Evolutionary conservation across 768 basidiomycete species (phyloP).

Genomic region (Mycena galericulata): DNA sequence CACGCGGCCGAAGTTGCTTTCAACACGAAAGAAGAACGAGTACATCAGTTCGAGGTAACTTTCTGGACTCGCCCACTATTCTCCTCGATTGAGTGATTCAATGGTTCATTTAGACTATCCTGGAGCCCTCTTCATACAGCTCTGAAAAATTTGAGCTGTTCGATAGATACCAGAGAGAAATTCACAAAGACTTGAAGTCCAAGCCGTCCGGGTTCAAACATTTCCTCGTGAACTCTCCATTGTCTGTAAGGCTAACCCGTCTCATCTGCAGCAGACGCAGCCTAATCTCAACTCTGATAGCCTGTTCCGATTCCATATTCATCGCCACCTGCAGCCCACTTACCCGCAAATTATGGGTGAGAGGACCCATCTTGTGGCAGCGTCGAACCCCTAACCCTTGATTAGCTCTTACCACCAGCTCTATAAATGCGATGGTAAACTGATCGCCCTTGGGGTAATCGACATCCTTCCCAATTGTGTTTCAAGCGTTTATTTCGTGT

Average conservation of each 20-base stretch:
- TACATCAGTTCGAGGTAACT: slow-evolving; percentile 72
- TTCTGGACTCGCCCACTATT: too few relatives aligned
- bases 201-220: slow-evolving; percentile 65
- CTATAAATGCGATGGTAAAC: slow-evolving; percentile 82
- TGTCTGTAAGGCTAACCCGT: slow-evolving; percentile 62
- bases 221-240: slow-evolving; percentile 86
- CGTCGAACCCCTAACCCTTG: neutral
- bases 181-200: slow-evolving; percentile 78
- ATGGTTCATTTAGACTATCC: slow-evolving; percentile 61
- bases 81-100: neutral
- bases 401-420: slow-evolving; percentile 85
- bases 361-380: neutral
- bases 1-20: slow-evolving; percentile 66
- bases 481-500: slow-evolving; percentile 90
- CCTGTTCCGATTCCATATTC: slow-evolving; percentile 70
- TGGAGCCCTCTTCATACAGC: slow-evolving; percentile 83
- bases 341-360: slow-evolving; percentile 81
- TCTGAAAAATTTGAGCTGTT: slow-evolving; percentile 87
- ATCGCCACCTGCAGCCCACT: slow-evolving; percentile 58
- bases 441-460: slow-evolving; percentile 89
- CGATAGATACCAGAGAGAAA: slow-evolving; percentile 78
- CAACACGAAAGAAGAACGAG: slow-evolving; percentile 41
- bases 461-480: slow-evolving; percentile 92
- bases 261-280: neutral
- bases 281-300: slow-evolving; percentile 48